Evolutionary conservation across 371 early-diverging fungal species (phyloP).

Genomic region (Mortierella sp.): DNA sequence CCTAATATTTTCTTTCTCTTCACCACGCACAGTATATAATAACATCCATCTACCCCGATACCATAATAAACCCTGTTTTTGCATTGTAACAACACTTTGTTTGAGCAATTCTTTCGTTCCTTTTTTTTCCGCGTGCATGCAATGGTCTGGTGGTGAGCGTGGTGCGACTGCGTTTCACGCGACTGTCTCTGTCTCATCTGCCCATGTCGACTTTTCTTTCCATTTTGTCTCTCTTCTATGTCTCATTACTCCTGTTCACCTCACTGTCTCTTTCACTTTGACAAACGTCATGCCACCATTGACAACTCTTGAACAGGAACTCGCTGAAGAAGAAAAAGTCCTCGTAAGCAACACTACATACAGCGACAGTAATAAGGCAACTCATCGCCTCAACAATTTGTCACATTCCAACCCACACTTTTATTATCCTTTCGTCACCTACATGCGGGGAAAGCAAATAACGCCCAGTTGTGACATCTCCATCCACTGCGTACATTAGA

Average conservation of each 20-base stretch:
- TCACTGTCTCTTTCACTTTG: no score
- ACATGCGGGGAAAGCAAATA: neutral
- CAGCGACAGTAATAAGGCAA: neutral
- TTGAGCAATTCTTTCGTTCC: neutral
- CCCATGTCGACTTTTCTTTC: neutral
- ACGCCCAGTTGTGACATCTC: neutral
- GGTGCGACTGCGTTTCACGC: neutral
- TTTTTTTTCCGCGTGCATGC: neutral
- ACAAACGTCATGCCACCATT: slow-evolving; percentile 16
- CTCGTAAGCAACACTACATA: slow-evolving; percentile 20
- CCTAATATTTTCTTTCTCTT: neutral
- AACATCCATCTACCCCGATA: neutral
- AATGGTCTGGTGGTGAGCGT: neutral
- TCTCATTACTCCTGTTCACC: neutral
- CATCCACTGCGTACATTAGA: slow-evolving; percentile 13
- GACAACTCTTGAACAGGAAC: slow-evolving; percentile 37
- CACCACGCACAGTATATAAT: neutral
- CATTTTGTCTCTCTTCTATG: neutral
- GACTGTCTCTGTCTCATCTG: neutral
- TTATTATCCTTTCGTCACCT: neutral
- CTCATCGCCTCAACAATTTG: neutral
- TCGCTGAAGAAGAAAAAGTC: slow-evolving; percentile 43
- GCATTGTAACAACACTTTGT: neutral
- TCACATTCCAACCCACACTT: neutral
- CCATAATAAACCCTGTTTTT: neutral